phyloP scores from a whole-genome alignment of 2,329 filamentous ascomycete genomes.

The Metarhizium sp. region DNA sequence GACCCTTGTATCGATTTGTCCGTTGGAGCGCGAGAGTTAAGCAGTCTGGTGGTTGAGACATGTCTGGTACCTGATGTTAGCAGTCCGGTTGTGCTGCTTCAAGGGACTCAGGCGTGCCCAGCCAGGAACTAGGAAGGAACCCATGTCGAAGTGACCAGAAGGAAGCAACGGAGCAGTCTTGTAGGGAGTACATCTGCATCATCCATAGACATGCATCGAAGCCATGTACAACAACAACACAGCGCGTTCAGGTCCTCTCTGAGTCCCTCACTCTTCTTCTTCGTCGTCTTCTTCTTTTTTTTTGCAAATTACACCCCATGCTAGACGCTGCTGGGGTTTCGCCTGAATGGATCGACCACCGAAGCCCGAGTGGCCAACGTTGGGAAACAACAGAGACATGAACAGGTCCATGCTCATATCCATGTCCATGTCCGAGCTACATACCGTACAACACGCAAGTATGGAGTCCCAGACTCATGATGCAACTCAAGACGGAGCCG shows the following conservation, averaged over 20 bases:
- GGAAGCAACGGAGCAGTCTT: background rate
- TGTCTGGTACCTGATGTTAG: too few species aligned
- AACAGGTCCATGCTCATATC: background rate
- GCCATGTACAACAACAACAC: background rate
- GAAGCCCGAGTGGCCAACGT: constrained; percentile 5
- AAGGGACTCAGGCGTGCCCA: background rate
- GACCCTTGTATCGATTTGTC: too few species aligned
- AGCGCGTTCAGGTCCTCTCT: too few species aligned
- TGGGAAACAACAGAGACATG: background rate
- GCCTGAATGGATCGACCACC: background rate
- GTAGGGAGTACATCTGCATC: background rate
- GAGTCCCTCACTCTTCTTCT: too few species aligned
- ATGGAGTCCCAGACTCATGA: background rate
- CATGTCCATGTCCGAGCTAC: background rate
- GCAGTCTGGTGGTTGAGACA: too few species aligned
- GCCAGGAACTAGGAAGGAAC: background rate
- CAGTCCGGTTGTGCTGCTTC: too few species aligned
- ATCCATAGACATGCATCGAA: background rate
- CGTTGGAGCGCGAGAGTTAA: too few species aligned
- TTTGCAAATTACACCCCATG: background rate
- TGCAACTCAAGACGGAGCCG: background rate
- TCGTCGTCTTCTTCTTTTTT: background rate
- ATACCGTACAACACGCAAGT: background rate
- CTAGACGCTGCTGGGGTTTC: background rate
- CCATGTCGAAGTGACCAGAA: background rate